These are phyloP conservation scores for Tolypocladium nubicola DNA, from an alignment of 2,329 filamentous ascomycete species.

Conservation along the genomic window DNA sequence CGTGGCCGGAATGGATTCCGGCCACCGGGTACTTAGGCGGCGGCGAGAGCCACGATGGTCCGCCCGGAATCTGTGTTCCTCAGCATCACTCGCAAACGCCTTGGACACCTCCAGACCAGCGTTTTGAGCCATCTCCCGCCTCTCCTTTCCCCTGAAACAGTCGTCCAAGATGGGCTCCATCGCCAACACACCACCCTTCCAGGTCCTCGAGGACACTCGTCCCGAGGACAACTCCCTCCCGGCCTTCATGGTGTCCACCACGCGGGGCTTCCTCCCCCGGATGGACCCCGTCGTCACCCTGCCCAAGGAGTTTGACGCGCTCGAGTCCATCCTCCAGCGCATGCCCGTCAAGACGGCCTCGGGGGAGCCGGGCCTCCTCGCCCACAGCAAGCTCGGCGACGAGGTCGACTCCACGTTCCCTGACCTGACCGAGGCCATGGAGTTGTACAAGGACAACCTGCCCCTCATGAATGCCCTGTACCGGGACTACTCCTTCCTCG, in stretches of 20 bases:
- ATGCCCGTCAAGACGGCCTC: slow-evolving; percentile 71
- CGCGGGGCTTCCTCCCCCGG: slow-evolving; percentile 64
- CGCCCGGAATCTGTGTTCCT: not conserved
- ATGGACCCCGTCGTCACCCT: slow-evolving; percentile 51
- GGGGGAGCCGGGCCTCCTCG: slow-evolving; percentile 68
- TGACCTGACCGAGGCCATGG: slow-evolving; percentile 63
- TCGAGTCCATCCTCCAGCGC: slow-evolving; percentile 61
- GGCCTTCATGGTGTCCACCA: slow-evolving; percentile 71
- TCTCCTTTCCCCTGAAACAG: not conserved
- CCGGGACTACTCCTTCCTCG: slow-evolving; percentile 83
- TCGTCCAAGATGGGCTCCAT: slow-evolving; percentile 28
- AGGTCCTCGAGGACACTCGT: slow-evolving; percentile 51
- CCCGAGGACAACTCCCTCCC: slow-evolving; percentile 53
- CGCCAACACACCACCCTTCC: slow-evolving; percentile 31
- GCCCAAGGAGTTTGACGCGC: slow-evolving; percentile 60
- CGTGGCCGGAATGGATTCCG: slow-evolving; percentile 37
- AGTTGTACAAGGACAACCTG: slow-evolving; percentile 62
- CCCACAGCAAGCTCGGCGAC: slow-evolving; percentile 61
- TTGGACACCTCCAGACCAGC: not conserved
- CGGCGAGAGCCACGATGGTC: slow-evolving; percentile 13
- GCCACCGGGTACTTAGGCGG: slow-evolving; percentile 37
- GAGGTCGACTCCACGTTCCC: slow-evolving; percentile 65
- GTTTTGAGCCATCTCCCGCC: not conserved
- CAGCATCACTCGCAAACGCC: not conserved
- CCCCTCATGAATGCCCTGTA: slow-evolving; percentile 79